Conservation (phyloP, 2,329 filamentous ascomycete genomes). For the Pseudodiploospora longispora region DNA sequence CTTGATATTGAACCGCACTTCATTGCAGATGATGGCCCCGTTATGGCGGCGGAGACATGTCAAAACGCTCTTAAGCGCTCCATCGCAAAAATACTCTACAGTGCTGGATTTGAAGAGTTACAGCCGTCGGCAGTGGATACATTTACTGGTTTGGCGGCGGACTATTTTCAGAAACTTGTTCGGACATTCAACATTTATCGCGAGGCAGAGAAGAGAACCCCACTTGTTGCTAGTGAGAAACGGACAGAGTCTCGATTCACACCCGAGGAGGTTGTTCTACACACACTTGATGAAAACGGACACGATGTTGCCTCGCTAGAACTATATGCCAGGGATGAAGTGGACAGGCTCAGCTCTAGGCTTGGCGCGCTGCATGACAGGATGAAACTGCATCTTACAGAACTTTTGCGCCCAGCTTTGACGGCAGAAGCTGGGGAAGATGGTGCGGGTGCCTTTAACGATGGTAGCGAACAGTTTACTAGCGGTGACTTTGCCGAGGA, state of each 20-base stretch:
- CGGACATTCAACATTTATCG: slow-evolving; percentile 73
- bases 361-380: slow-evolving; percentile 82
- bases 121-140: slow-evolving; percentile 90
- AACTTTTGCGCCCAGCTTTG: slow-evolving; percentile 84
- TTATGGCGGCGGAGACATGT: slow-evolving; percentile 78
- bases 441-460: slow-evolving; percentile 85
- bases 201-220: slow-evolving; percentile 69
- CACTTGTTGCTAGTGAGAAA: slow-evolving; percentile 17
- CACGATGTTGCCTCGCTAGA: slow-evolving; percentile 76
- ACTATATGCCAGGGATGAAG: slow-evolving; percentile 81
- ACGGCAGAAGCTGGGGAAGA: slow-evolving; percentile 66
- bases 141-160: slow-evolving; percentile 78
- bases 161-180: slow-evolving; percentile 82
- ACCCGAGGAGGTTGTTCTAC: slow-evolving; percentile 77
- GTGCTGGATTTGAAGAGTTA: slow-evolving; percentile 93
- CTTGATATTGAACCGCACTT: slow-evolving; percentile 83
- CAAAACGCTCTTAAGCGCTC: slow-evolving; percentile 81
- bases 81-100: slow-evolving; percentile 90
- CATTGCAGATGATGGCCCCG: slow-evolving; percentile 76
- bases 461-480: slow-evolving; percentile 94
- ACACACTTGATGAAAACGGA: slow-evolving; percentile 78
- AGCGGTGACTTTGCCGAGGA: slow-evolving; percentile 97
- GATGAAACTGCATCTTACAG: slow-evolving; percentile 88
- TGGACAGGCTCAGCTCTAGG: slow-evolving; percentile 77
- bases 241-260: slow-evolving; percentile 60